Base-by-base conservation (phyloP, 1,139 yeast species). In the Yamadazyma buinensis region DNA sequence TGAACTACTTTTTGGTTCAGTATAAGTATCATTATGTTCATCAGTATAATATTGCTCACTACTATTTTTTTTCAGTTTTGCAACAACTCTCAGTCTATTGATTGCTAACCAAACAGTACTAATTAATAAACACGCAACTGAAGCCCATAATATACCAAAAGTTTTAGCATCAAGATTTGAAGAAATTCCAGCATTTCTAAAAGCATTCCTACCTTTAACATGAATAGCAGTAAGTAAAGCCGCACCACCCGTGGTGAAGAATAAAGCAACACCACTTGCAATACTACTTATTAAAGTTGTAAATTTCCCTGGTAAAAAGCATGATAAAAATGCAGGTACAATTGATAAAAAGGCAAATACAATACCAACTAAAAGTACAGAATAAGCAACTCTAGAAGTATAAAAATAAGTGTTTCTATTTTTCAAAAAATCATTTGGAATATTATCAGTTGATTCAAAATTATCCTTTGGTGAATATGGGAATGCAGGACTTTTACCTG, bases 91-190 rank as follows among this genome's bases (percentile, higher is more conserved):
- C 22, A 36, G 42, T 32, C 40, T 29, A 20, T 43, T 46, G 21
- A 35, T 36, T 30, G 46, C 43, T 43, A 40, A 42, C 46, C 49
- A 43, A 17, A 46, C 26, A 24, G 40, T 40, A 29, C 41, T 33
- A 12, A 76, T 37, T 23, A 74, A 41, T 33, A 75, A 52, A 46
- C 75, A 56, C 35, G 72, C 74, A 2, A 70, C 74, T 2, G 76
- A 59, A 14, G 84, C 67, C 92, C 92, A 83, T 34, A 77, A 57
- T 41, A 81, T 74, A 12, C 77, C 87, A 54, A 81, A 66, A 57
- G 77, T 61, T 42, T 74, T 73, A 25, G 66, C 67, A 25, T 88
- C 88, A 32, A 85, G 47, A 11, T 49, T 53, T 10, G 92, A 74
- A 15, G 42, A 34, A 34, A 57, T 51, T 28, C 79, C 80, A 25